A percentile compares a stretch with the other conserved stretches of the same genome.
These are phyloP conservation scores for Mycena indigotica DNA, from an alignment of 768 basidiomycete genomes.

Conservation along the genomic window DNA sequence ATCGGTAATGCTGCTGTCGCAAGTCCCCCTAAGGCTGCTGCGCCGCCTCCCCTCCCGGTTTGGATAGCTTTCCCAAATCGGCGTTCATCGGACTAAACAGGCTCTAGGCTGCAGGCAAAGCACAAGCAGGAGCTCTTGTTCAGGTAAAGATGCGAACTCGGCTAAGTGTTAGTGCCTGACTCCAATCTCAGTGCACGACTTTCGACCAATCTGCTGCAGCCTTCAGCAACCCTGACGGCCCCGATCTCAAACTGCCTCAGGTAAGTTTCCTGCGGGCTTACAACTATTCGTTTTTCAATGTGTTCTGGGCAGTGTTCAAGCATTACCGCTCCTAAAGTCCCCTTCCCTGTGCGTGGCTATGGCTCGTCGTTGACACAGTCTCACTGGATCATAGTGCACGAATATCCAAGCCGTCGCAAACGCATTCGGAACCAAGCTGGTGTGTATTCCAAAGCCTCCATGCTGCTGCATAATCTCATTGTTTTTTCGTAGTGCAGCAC, in stretches of 20 bases:
- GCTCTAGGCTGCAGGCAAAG: too few relatives aligned
- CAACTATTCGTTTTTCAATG: neutral
- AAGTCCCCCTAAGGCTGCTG: neutral
- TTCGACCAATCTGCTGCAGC: neutral
- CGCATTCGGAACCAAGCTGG: neutral
- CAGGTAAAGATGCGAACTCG: too few relatives aligned
- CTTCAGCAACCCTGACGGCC: neutral
- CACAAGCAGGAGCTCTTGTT: too few relatives aligned
- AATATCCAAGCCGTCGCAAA: neutral
- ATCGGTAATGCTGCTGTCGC: neutral
- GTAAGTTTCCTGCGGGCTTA: neutral
- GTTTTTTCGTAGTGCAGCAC: too few relatives aligned
- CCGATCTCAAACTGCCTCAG: neutral
- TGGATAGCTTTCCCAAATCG: too few relatives aligned
- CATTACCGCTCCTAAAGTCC: neutral
- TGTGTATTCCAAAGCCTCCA: too few relatives aligned
- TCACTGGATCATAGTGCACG: neutral
- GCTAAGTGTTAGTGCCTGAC: too few relatives aligned
- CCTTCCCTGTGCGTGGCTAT: neutral
- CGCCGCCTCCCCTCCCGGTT: too few relatives aligned
- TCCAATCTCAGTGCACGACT: neutral
- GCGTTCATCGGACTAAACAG: too few relatives aligned
- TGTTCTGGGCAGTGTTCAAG: neutral
- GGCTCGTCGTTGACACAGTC: too few relatives aligned
- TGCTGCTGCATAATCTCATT: too few relatives aligned